These are phyloP conservation scores for Termitomyces sp. DNA, from an alignment of 768 basidiomycete genomes.

Conservation along the genomic window DNA sequence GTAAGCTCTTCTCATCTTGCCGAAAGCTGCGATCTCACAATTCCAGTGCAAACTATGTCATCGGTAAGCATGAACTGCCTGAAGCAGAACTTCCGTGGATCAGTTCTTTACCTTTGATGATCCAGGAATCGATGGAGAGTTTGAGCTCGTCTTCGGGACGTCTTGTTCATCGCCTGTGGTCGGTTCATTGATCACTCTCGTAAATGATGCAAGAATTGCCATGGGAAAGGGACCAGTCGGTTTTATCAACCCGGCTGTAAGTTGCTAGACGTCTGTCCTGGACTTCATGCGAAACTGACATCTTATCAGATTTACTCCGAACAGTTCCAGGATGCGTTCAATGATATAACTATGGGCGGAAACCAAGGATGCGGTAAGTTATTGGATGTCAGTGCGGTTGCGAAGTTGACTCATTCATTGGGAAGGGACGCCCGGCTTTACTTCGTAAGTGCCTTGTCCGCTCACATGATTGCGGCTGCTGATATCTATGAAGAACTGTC, in stretches of 20 bases:
- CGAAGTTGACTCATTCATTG: background rate
- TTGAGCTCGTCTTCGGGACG: conserved; percentile 40
- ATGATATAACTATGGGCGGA: conserved; percentile 34
- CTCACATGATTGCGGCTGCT: background rate
- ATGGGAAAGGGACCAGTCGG: conserved; percentile 37
- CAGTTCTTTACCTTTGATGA: background rate
- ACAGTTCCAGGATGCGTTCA: conserved; percentile 27
- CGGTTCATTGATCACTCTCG: conserved; percentile 42
- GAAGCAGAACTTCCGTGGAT: background rate
- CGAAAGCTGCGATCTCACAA: background rate
- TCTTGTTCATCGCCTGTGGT: conserved; percentile 45
- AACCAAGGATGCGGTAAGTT: conserved; percentile 34
- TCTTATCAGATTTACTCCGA: conserved; percentile 29
- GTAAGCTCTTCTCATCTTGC: conserved; percentile 9
- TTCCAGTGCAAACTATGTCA: conserved; percentile 32
- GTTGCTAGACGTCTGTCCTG: background rate
- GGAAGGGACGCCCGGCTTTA: conserved; percentile 29
- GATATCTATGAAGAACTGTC: conserved; percentile 18
- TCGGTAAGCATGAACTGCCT: conserved; percentile 20
- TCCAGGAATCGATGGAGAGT: conserved; percentile 33
- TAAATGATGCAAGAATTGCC: conserved; percentile 48
- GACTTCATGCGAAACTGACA: background rate
- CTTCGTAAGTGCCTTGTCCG: conserved; percentile 19
- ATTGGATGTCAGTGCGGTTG: background rate
- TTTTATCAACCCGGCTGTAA: conserved; percentile 41